phyloP scores from a whole-genome alignment of 768 basidiomycete species.

The Mrakia blollopis region DNA sequence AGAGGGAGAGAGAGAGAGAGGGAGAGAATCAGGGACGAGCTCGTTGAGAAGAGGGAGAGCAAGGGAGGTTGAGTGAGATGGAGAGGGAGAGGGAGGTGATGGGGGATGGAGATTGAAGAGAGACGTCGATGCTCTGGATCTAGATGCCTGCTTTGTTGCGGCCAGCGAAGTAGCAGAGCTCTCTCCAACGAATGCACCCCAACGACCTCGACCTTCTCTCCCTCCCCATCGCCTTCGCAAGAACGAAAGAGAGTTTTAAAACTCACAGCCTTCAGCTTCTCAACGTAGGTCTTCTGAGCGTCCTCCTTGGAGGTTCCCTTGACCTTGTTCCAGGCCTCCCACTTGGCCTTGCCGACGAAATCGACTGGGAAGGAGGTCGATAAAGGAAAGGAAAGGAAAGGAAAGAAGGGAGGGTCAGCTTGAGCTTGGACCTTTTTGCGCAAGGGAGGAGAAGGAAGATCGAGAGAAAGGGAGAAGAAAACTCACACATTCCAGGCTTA shows the following conservation, averaged over 20 bases:
- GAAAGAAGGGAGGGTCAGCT: background rate
- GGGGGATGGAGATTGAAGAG: no score
- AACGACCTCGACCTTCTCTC: background rate
- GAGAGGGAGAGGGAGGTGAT: background rate
- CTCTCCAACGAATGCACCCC: background rate
- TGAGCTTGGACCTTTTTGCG: background rate
- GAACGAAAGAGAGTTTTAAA: background rate
- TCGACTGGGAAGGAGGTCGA: constrained; percentile 54
- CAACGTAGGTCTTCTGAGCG: constrained; percentile 68
- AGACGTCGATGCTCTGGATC: no score
- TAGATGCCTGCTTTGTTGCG: no score
- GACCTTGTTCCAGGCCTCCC: constrained; percentile 79
- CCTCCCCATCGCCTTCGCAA: background rate
- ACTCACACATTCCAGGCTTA: constrained; percentile 39
- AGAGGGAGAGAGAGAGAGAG: background rate
- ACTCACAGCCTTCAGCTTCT: constrained; percentile 62
- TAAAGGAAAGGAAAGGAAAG: background rate
- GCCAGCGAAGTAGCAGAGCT: no score
- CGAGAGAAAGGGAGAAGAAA: background rate
- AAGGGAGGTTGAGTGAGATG: background rate
- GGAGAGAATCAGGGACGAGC: no score
- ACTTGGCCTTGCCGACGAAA: constrained; percentile 84
- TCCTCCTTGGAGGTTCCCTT: constrained; percentile 70
- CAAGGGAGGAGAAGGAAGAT: background rate
- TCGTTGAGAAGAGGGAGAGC: background rate